Evolutionary conservation across 495 filamentous ascomycete species (phyloP).

Genomic region (Neurospora sp.): DNA sequence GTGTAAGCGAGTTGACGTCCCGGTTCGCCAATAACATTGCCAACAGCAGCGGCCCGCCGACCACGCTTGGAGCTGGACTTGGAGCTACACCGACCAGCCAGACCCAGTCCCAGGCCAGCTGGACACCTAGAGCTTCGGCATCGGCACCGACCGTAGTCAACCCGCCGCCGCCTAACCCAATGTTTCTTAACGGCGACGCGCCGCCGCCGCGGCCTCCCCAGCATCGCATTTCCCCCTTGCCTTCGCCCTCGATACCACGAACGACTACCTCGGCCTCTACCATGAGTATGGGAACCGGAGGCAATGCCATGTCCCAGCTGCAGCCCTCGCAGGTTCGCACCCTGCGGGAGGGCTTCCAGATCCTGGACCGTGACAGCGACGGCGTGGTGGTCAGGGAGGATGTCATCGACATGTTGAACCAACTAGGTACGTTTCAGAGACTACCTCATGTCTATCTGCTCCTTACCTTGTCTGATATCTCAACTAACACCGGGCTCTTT

Average conservation of each 20-base stretch:
- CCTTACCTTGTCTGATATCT: not conserved
- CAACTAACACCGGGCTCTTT: not conserved
- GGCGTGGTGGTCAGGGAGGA: conserved; percentile 66
- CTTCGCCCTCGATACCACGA: not conserved
- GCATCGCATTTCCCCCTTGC: not conserved
- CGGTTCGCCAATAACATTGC: not conserved
- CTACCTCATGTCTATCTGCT: not conserved
- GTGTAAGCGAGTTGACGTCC: conserved; percentile 5
- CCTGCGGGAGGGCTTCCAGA: conserved; percentile 77
- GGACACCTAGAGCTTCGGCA: not conserved
- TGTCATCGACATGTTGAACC: conserved; percentile 68
- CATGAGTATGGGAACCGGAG: conserved; percentile 5
- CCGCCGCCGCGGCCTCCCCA: not conserved
- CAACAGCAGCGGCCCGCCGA: not conserved
- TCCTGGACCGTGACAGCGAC: conserved; percentile 74
- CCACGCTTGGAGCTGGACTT: not conserved
- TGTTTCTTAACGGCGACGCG: not conserved
- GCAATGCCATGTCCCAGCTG: conserved; percentile 52
- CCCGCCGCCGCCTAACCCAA: not conserved
- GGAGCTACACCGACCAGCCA: conserved; percentile 25
- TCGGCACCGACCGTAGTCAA: not conserved
- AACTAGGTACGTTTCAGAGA: conserved; percentile 46
- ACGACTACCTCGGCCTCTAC: conserved; percentile 11
- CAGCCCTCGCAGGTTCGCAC: conserved; percentile 59
- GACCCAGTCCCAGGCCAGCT: conserved; percentile 7